A percentile compares a stretch with the other conserved stretches of the same genome.
phyloP scores from a whole-genome alignment of 768 basidiomycete genomes.

The Pholiota conissans region DNA sequence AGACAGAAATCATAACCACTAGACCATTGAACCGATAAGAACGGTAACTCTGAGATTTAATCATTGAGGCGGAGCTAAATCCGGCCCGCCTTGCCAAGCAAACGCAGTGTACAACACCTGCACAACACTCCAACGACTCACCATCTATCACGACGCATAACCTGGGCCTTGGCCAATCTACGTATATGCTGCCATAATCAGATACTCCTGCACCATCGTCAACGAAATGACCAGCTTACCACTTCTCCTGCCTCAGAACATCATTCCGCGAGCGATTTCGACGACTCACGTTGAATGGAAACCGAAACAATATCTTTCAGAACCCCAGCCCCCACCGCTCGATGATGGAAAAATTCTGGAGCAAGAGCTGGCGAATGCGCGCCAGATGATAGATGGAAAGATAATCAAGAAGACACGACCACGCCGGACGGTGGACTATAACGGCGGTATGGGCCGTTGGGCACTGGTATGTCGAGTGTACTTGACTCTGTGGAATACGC shows the following conservation, averaged over 20 bases:
- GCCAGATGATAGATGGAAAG: constrained; percentile 77
- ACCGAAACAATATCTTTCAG: constrained; percentile 67
- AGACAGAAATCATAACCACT: constrained; percentile 11
- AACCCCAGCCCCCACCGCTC: constrained; percentile 74
- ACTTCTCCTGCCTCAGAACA: constrained; percentile 14
- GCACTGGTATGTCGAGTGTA: constrained; percentile 56
- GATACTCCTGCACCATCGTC: no score
- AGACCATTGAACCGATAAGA: constrained; percentile 6
- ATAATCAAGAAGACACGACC: constrained; percentile 90
- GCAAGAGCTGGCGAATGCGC: constrained; percentile 73
- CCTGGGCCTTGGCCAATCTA: no score
- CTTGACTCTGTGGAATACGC: constrained; percentile 5
- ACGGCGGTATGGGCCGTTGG: constrained; percentile 87
- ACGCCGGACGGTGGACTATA: constrained; percentile 92
- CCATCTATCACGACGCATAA: no score
- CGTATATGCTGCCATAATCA: neutral
- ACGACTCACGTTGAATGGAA: constrained; percentile 67
- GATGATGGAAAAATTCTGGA: constrained; percentile 79
- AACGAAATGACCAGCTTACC: constrained; percentile 16
- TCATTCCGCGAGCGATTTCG: constrained; percentile 12
- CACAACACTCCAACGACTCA: no score
- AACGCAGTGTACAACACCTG: neutral
- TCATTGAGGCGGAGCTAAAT: no score
- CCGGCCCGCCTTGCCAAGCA: no score
- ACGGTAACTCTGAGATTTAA: no score